Conservation (phyloP, 176 grass and related monocot species). For the Dendrocalamus sinicus region DNA sequence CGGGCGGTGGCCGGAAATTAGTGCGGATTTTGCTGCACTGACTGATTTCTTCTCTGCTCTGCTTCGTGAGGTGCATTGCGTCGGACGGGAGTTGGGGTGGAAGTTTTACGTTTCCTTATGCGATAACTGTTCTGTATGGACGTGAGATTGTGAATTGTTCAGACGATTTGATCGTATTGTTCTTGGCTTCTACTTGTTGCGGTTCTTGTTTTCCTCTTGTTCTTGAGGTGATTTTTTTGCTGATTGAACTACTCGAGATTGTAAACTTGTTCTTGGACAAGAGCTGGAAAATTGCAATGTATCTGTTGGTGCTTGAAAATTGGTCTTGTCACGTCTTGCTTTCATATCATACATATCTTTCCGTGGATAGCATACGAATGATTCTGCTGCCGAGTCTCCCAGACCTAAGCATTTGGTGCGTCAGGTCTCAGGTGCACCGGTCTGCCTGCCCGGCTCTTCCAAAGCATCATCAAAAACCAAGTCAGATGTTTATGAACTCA, state of each 20-base stretch:
- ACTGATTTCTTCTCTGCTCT: constrained; percentile 38
- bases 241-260: background rate
- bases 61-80: constrained; percentile 24
- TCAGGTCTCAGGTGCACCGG: too few species aligned
- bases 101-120: background rate
- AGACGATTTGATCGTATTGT: background rate
- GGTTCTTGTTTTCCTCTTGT: background rate
- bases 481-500: background rate
- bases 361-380: background rate
- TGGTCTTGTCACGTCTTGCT: background rate
- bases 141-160: background rate
- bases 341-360: background rate
- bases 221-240: background rate
- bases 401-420: too few species aligned
- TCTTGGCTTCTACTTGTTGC: background rate
- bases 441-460: too few species aligned
- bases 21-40: constrained; percentile 43
- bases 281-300: background rate
- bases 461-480: background rate
- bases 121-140: background rate
- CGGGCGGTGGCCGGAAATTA: constrained; percentile 38
- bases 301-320: background rate
- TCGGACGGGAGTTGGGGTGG: background rate
- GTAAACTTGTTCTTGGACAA: background rate
- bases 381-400: background rate